Base-by-base conservation (phyloP, 345 rosid genomes). In the Microthlaspi erraticum region DNA sequence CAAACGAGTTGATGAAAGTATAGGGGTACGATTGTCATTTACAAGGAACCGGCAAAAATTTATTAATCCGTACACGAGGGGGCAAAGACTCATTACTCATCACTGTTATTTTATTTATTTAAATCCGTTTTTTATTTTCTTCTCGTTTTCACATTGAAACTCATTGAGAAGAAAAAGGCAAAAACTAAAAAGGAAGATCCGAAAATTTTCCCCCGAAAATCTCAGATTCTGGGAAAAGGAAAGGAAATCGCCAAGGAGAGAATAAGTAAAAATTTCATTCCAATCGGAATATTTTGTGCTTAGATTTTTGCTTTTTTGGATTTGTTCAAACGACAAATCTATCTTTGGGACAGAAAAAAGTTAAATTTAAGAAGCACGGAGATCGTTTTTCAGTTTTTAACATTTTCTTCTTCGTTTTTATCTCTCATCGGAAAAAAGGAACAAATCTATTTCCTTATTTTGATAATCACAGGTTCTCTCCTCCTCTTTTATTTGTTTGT, bases 281-380 rank as follows among this genome's bases (percentile, higher is more conserved):
- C 81, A 44, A 58, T 78, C 49, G 81, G 91, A 82, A 84, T 82
- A 86, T 86, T 77, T 77, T 81, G 33, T n/a, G 39, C 36, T 66
- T 32, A 70, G 72, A 56, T 63, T 38, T 82, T 70, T 77, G n/a
- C 72, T 81, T 74, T 72, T 71, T 77, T 59, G 66, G 75, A 72
- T 78, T 81, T 72, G 66, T 75, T 69, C 60, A 75, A 75, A 52
- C 69, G 32, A 60, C 44, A 45, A 75, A 68, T 68, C 65, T 75
- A 68, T 75, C 64, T 75, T 62, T 53, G 64, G 70, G 74, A 38
- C 2, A 64, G 11, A 37, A 12, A 54, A 60, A 63, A 48, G 59
- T 75, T 60, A 60, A 74, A 60, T 12, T 10, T 45, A 17, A 45
- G 44, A 66, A 66, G 44, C 49, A 45, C 55, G 48, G 59, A 66